Percentiles rank a stretch among this genome's conserved stretches.
phyloP scores from a whole-genome alignment of 176 grass and related monocot species.

The Hordeum vulgare region DNA sequence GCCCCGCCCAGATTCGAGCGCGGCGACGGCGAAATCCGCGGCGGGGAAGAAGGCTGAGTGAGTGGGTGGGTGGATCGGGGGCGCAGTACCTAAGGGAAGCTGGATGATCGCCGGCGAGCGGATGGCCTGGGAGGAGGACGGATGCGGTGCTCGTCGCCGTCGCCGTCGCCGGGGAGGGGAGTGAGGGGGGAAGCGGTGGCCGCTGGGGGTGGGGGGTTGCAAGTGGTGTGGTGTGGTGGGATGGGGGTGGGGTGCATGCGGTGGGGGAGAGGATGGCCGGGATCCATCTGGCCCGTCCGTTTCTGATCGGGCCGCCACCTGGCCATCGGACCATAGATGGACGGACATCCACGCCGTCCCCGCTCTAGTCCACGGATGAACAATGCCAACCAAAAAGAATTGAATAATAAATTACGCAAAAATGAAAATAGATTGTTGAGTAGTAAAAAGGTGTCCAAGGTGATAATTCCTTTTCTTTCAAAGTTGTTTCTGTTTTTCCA shows the following conservation, averaged over 20 bases:
- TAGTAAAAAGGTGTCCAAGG: too few relatives aligned
- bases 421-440: accelerated
- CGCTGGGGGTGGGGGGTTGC: neutral
- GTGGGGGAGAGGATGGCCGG: neutral
- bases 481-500: too few relatives aligned
- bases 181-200: neutral
- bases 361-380: too few relatives aligned
- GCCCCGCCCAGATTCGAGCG: neutral
- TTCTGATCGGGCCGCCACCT: neutral
- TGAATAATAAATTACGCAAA: too few relatives aligned
- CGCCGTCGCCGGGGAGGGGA: neutral
- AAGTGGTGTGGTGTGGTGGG: neutral
- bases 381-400: neutral
- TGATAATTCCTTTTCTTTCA: too few relatives aligned
- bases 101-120: neutral
- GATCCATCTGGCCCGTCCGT: neutral
- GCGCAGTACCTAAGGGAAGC: neutral
- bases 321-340: neutral
- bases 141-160: neutral
- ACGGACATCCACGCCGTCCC: neutral
- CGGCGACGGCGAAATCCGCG: neutral
- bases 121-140: neutral
- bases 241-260: neutral
- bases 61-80: neutral
- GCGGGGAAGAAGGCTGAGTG: neutral